A percentile compares a stretch with the other conserved stretches of the same genome.
These are phyloP conservation scores for Coemansia sp. DNA, from an alignment of 192 early-diverging fungal species.

Conservation along the genomic window DNA sequence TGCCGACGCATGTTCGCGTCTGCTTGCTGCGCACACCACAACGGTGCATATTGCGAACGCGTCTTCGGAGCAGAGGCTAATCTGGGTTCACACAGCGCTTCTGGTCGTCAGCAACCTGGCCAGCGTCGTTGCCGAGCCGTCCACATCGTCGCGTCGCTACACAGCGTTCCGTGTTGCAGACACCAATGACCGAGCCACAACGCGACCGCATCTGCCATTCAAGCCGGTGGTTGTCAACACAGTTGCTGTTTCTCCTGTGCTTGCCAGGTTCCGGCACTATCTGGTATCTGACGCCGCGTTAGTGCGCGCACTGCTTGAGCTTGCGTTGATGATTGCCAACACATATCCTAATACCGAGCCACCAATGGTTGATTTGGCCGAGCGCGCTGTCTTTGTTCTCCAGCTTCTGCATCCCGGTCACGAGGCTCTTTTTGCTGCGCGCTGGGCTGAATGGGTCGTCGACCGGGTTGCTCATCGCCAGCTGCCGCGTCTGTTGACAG, in stretches of 20 bases:
- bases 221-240: conserved; percentile 23
- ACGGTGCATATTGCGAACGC: conserved; percentile 11
- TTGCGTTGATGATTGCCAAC: conserved; percentile 19
- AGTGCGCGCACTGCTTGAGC: conserved; percentile 46
- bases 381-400: conserved; percentile 47
- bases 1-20: conserved; percentile 26
- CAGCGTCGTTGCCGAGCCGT: conserved; percentile 29
- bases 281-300: conserved; percentile 20
- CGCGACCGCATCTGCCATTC: conserved; percentile 41
- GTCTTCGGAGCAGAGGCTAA: conserved; percentile 31
- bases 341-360: conserved; percentile 22
- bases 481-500: conserved; percentile 22
- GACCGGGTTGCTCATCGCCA: conserved; percentile 23
- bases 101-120: conserved; percentile 46
- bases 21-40: conserved; percentile 35
- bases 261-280: conserved; percentile 28
- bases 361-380: conserved; percentile 44
- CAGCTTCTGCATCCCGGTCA: conserved; percentile 48
- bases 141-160: conserved; percentile 32
- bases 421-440: conserved; percentile 35
- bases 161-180: conserved; percentile 27
- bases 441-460: conserved; percentile 43
- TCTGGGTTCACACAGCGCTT: conserved; percentile 49
- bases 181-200: conserved; percentile 3
- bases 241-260: conserved; percentile 22